Conservation (phyloP, 345 rosid species). For the Hibiscus tridactylites region DNA sequence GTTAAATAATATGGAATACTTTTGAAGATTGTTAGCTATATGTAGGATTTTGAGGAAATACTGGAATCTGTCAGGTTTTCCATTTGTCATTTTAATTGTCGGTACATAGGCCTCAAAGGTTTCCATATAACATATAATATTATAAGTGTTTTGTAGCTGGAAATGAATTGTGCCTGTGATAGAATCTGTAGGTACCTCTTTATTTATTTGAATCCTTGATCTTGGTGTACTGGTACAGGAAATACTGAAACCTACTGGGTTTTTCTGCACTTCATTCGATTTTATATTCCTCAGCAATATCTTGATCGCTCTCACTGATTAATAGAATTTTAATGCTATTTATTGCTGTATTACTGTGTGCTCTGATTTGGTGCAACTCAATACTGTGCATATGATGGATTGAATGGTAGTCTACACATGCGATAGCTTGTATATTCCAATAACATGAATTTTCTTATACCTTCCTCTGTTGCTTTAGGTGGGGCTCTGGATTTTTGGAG, state of each 20-base stretch:
- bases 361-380: background rate
- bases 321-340: background rate
- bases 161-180: background rate
- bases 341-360: background rate
- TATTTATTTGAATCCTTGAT: background rate
- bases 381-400: background rate
- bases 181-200: background rate
- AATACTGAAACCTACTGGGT: no score
- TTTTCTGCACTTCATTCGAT: background rate
- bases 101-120: no score
- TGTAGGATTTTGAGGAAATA: background rate
- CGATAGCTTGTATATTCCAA: background rate
- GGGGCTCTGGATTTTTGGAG: conserved; percentile 94
- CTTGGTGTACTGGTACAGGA: no score
- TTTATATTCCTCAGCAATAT: background rate
- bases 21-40: background rate
- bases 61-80: background rate
- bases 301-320: background rate
- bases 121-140: no score
- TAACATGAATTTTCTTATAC: conserved; percentile 5
- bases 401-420: background rate
- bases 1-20: background rate
- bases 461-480: conserved; percentile 41
- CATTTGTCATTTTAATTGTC: background rate
- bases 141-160: background rate